Percentiles rank a stretch among this genome's conserved stretches.
phyloP scores from a whole-genome alignment of 148 eudicot genomes.

The Chenopodium album region DNA sequence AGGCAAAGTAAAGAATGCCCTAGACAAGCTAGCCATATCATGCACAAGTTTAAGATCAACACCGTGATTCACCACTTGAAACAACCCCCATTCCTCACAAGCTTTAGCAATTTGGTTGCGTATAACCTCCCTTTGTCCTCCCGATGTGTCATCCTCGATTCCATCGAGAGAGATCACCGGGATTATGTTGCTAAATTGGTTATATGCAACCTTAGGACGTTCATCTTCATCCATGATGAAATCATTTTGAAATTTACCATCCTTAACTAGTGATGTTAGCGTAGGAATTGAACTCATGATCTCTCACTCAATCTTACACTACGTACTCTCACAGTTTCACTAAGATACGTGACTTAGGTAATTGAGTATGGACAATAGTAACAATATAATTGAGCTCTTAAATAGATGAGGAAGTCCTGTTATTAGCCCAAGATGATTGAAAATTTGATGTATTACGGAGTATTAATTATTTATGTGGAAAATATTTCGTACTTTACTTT shows the following conservation, averaged over 20 bases:
- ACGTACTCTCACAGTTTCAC: too few relatives aligned
- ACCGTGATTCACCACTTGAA: slow-evolving; percentile 73
- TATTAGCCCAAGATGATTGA: too few relatives aligned
- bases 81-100: slow-evolving; percentile 68
- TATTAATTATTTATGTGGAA: too few relatives aligned
- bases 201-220: slow-evolving; percentile 61
- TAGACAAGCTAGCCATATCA: slow-evolving; percentile 48
- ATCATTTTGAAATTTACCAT: slow-evolving; percentile 30
- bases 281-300: not conserved
- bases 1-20: slow-evolving; percentile 54
- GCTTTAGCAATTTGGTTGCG: slow-evolving; percentile 53
- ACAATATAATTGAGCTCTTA: too few relatives aligned
- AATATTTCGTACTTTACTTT: too few relatives aligned
- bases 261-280: slow-evolving; percentile 8
- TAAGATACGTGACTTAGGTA: too few relatives aligned
- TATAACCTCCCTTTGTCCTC: slow-evolving; percentile 35
- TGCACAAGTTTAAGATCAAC: slow-evolving; percentile 35
- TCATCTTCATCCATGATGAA: slow-evolving; percentile 65
- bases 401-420: too few relatives aligned
- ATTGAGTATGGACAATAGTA: too few relatives aligned
- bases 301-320: not conserved
- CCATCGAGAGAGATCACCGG: slow-evolving; percentile 69
- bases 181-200: slow-evolving; percentile 49
- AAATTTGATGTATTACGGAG: too few relatives aligned
- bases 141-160: slow-evolving; percentile 33